A percentile compares a stretch with the other conserved stretches of the same genome.
These are phyloP conservation scores for Solanum clarkiae DNA, from an alignment of 257 asterid species.

Conservation along the genomic window DNA sequence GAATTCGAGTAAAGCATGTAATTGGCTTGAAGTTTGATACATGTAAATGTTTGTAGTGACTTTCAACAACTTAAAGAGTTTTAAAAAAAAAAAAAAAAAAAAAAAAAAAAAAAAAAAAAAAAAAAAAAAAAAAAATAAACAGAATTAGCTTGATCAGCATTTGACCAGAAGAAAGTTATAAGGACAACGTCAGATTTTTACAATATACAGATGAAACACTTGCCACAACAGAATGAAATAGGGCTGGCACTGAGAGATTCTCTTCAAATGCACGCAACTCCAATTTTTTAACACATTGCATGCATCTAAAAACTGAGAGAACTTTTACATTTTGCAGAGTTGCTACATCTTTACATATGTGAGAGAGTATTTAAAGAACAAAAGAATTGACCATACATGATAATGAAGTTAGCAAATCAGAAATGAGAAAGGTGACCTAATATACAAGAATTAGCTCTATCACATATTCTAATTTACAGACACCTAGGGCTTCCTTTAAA, in stretches of 20 bases:
- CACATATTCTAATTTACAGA: constrained; percentile 32
- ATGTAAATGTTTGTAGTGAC: not conserved
- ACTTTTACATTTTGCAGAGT: not conserved
- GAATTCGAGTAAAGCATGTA: not conserved
- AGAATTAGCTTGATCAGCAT: not conserved
- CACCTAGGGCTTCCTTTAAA: constrained; percentile 23
- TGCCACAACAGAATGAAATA: not conserved
- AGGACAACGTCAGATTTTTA: not conserved
- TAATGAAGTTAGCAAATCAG: not conserved
- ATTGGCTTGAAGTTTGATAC: not conserved
- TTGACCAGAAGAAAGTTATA: not conserved
- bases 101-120: too few species aligned
- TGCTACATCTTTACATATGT: constrained; percentile 10
- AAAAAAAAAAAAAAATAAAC: not conserved
- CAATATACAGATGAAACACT: not conserved
- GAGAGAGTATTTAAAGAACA: not conserved
- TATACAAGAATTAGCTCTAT: constrained; percentile 42
- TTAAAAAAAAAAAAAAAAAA: too few species aligned
- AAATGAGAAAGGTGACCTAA: constrained; percentile 8
- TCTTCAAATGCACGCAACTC: not conserved
- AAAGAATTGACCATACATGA: constrained; percentile 1
- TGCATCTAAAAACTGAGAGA: not conserved
- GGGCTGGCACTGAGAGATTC: not conserved
- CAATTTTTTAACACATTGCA: not conserved
- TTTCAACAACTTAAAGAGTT: not conserved